phyloP scores from a whole-genome alignment of 208 protist genomes.

The Entamoeba invadens region DNA sequence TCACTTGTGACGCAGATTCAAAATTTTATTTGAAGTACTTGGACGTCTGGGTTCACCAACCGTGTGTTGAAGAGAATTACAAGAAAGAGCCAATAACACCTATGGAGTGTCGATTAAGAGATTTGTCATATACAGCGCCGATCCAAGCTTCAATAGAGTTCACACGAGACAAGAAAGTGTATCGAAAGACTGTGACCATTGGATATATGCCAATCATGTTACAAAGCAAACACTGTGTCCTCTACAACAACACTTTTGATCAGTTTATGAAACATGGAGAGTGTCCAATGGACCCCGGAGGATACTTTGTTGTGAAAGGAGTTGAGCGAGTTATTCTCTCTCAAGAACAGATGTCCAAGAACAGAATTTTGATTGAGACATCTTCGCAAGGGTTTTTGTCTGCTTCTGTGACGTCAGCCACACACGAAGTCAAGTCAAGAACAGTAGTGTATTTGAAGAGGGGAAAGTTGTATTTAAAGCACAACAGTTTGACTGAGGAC shows the following conservation, averaged over 20 bases:
- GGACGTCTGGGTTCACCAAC: neutral
- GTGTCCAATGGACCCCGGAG: slow-evolving; percentile 88
- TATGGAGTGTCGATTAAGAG: slow-evolving; percentile 74
- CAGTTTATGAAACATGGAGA: slow-evolving; percentile 52
- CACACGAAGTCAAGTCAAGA: slow-evolving; percentile 37
- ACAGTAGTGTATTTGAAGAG: slow-evolving; percentile 75
- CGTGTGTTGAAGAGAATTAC: slow-evolving; percentile 11
- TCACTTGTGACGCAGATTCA: slow-evolving; percentile 56
- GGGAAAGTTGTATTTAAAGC: slow-evolving; percentile 71
- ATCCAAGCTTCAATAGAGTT: slow-evolving; percentile 60
- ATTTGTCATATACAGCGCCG: slow-evolving; percentile 79
- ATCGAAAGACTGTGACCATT: slow-evolving; percentile 56
- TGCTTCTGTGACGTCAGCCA: slow-evolving; percentile 46
- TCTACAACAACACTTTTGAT: slow-evolving; percentile 36
- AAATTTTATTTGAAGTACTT: slow-evolving; percentile 53
- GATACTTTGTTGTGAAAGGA: slow-evolving; percentile 98
- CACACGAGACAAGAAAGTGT: slow-evolving; percentile 41
- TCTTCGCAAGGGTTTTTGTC: slow-evolving; percentile 44
- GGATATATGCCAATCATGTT: slow-evolving; percentile 98
- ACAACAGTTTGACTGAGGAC: slow-evolving; percentile 90
- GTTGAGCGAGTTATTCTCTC: slow-evolving; percentile 87
- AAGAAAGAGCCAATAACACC: slow-evolving; percentile 52
- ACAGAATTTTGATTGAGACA: slow-evolving; percentile 75
- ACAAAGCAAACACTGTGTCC: slow-evolving; percentile 76
- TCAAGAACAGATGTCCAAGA: slow-evolving; percentile 84